Evolutionary conservation across 768 basidiomycete genomes (phyloP).

Genomic region (Rhodotorula sphaerocarpa): DNA sequence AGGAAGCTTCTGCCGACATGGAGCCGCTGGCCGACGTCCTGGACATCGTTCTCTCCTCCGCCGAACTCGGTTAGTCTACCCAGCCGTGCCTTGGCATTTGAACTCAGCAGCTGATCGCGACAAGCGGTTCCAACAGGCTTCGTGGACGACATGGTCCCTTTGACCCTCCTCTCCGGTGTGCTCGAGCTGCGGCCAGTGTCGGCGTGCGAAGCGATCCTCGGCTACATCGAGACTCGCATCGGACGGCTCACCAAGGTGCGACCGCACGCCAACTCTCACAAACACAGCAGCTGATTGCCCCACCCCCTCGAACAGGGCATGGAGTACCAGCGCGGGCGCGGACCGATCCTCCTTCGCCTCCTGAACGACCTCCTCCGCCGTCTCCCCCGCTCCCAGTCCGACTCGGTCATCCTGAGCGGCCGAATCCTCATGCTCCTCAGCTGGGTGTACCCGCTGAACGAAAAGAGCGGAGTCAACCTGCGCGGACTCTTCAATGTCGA

Average conservation of each 20-base stretch:
- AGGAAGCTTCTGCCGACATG: neutral
- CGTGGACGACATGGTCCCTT: slow-evolving; percentile 67
- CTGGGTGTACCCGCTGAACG: slow-evolving; percentile 74
- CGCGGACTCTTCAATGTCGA: slow-evolving; percentile 67
- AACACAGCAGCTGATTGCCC: too few species aligned
- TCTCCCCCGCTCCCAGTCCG: slow-evolving; percentile 63
- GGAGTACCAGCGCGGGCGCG: slow-evolving; percentile 80
- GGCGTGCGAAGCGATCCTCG: slow-evolving; percentile 78
- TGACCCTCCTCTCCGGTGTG: slow-evolving; percentile 47
- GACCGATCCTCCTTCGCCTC: slow-evolving; percentile 70
- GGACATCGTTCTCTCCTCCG: slow-evolving; percentile 67
- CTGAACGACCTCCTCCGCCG: slow-evolving; percentile 79
- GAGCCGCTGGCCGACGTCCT: slow-evolving; percentile 50
- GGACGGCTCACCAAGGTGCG: slow-evolving; percentile 53
- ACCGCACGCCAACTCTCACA: neutral
- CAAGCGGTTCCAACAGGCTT: slow-evolving; percentile 50
- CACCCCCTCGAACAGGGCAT: slow-evolving; percentile 48
- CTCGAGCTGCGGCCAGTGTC: slow-evolving; percentile 75
- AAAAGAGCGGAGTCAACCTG: slow-evolving; percentile 83
- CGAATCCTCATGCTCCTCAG: slow-evolving; percentile 80
- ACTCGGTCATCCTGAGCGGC: slow-evolving; percentile 77
- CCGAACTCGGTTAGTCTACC: slow-evolving; percentile 58
- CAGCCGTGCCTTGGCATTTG: slow-evolving; percentile 7
- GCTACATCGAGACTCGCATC: slow-evolving; percentile 72
- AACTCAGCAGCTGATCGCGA: neutral